Base-by-base conservation (phyloP, 1,284 basidiomycete genomes). In the Megacollybia platyphylla region DNA sequence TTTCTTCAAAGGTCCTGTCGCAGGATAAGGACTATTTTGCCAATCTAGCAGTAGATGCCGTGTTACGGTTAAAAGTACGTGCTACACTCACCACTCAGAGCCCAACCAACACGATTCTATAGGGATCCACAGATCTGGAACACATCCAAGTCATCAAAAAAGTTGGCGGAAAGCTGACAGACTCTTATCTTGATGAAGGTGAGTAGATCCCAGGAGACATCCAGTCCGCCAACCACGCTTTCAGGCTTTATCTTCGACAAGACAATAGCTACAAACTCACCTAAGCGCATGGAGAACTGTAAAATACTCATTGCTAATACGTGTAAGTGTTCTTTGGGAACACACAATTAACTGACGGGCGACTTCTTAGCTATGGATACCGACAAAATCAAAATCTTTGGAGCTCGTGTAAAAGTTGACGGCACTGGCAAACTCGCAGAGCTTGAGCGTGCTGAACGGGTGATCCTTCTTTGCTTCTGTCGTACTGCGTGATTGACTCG, bases 81-180 rank as follows among this genome's bases (percentile, higher is more conserved):
- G 5, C 5, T 29, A 10, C 38, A 28, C 2, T 8, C 15, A 2
- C 17, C 13, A 0, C 20, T 15, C 5, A 20, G 13, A 3, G 40
- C 38, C 20, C 7, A 7, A 31, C 15, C 20, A 24, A 39, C 13
- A 41, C 40, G 4, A 6, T 15, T 4, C 26, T 29, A 9, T 51
- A 89, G 84, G 92, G 92, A 24, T 94, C 90, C 30, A 94, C 90
- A 44, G 87, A 98, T 66, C 70, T 99, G 20, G 96, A 99, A 54
- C 93, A 98, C 60, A 97, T 99, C 51, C 96, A 99, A 65, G 87
- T 98, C 63, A 99, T 98, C 71, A 99, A 99, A 73, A 97, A 97
- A 67, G 87, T 90, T 30, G 96, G 96, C 46, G 96, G 96, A 47
- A 98, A 98, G 67, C 76, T 99, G 49, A 96, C 92, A 5, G 94